Conservation (phyloP, 768 basidiomycete genomes). For the Kwoniella newhampshirensis region DNA sequence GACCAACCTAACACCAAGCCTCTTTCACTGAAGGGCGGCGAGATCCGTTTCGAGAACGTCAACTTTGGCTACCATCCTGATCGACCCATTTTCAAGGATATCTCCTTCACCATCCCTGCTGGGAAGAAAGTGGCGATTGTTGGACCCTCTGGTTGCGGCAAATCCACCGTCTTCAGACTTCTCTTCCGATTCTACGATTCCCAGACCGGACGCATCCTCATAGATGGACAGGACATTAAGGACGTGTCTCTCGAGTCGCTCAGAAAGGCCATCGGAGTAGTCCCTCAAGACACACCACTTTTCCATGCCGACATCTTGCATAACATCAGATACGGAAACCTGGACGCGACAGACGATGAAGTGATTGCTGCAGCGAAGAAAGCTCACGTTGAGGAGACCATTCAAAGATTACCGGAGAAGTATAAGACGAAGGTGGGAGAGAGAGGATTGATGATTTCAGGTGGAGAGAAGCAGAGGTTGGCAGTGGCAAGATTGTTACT, state of each 20-base stretch:
- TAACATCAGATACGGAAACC: constrained; percentile 87
- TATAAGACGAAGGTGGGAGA: constrained; percentile 93
- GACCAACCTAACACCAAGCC: constrained; percentile 69
- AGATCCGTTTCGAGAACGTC: constrained; percentile 90
- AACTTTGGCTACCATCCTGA: constrained; percentile 87
- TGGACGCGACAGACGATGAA: constrained; percentile 85
- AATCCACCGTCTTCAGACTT: constrained; percentile 92
- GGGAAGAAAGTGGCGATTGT: constrained; percentile 97
- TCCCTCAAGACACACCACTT: constrained; percentile 95
- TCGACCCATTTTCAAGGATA: constrained; percentile 82
- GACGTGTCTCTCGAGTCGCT: constrained; percentile 70
- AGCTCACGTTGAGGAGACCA: constrained; percentile 81
- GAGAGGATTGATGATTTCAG: constrained; percentile 94
- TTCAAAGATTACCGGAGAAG: constrained; percentile 76
- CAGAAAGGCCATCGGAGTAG: constrained; percentile 78
- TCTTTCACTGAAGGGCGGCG: constrained; percentile 71
- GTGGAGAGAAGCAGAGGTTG: constrained; percentile 95
- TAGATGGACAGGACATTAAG: constrained; percentile 81
- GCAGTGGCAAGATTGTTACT: constrained; percentile 89
- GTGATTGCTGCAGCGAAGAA: constrained; percentile 77
- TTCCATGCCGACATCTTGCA: constrained; percentile 96
- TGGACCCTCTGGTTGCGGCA: constrained; percentile 94
- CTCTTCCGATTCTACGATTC: constrained; percentile 94
- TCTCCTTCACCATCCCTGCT: constrained; percentile 88
- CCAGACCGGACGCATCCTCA: constrained; percentile 69